Evolutionary conservation across 2,329 filamentous ascomycete genomes (phyloP).

Genomic region (Alternaria solani): DNA sequence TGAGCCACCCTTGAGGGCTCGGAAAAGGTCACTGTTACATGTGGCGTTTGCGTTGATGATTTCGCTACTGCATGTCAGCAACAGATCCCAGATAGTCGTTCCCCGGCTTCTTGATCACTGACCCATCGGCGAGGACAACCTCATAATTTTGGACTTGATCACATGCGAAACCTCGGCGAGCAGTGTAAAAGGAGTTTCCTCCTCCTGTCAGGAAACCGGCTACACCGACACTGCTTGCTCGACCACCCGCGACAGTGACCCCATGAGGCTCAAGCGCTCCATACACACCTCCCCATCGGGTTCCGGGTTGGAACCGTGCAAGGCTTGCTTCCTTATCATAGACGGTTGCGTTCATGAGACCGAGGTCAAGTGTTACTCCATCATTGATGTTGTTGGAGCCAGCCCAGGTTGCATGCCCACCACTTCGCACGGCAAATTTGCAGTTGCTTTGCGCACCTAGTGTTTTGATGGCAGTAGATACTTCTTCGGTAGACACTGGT

Average conservation of each 20-base stretch:
- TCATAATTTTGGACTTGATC: conserved; percentile 43
- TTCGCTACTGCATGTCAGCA: conserved; percentile 32
- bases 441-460: conserved; percentile 10
- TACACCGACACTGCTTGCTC: conserved; percentile 38
- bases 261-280: conserved; percentile 22
- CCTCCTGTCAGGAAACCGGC: conserved; percentile 40
- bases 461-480: conserved; percentile 24
- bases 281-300: conserved; percentile 50
- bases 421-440: conserved; percentile 40
- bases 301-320: conserved; percentile 37
- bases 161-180: conserved; percentile 32
- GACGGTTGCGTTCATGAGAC: conserved; percentile 31
- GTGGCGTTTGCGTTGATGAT: conserved; percentile 49
- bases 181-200: conserved; percentile 38
- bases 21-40: conserved; percentile 50
- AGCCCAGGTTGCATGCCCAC: conserved; percentile 36
- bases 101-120: neutral
- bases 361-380: conserved; percentile 41
- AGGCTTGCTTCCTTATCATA: conserved; percentile 18
- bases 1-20: conserved; percentile 45
- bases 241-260: conserved; percentile 33
- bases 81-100: conserved; percentile 22
- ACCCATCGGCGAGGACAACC: conserved; percentile 51
- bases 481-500: conserved; percentile 37
- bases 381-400: conserved; percentile 42